Evolutionary conservation across 176 grass and related monocot genomes (phyloP), one percentile per base, ranked within the genome.

Genomic region (Coix lacrymajobi): DNA sequence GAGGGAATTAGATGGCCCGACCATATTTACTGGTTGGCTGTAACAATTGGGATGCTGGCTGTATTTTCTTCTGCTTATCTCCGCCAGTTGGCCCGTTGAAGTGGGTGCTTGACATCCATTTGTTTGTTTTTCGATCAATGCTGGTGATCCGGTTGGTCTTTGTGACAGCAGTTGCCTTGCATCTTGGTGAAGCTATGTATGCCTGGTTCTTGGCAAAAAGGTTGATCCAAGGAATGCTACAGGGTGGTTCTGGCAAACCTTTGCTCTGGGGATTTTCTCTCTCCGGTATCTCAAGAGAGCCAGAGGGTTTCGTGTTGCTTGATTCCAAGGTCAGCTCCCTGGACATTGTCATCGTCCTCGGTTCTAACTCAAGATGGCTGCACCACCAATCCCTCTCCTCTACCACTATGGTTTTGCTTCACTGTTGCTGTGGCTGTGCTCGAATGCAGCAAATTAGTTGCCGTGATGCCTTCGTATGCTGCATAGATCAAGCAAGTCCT

Each of bases 221-320:
- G 70, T 91, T 22, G 92, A 94, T 67, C 95, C 92, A 17, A 62
- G 52, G 81, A 97, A 92, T 81, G 82, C 92, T 26, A 70, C 30
- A 51, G 95, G 86, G 19, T 97, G 95, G 92, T 94, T 98, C 66
- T 92, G 88, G 90, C 95, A 98, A 72, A 98, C 95, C 0, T 2
- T 68, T 5, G 71, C 3, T 16, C 71, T 94, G 34, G 95, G 95
- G 39, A 1, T 88, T 44, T 87, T 90, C 8, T 97, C 56, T 25
- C 22, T 26, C n/a, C 8, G 56, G 0, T 62, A 15, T 62, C 60
- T 15, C 60, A 62, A 62, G 60, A 62, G 60, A n/a, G 58, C 58
- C 24, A 62, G 26, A 62, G 58, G 5, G 11, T 62, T 62, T 30
- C 14, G 24, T 14, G 4, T 62, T 62, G n/a, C 58, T 62, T 29